Conservation (phyloP, 805 yeast genomes). For the Lipomyces yamanashiensis region DNA sequence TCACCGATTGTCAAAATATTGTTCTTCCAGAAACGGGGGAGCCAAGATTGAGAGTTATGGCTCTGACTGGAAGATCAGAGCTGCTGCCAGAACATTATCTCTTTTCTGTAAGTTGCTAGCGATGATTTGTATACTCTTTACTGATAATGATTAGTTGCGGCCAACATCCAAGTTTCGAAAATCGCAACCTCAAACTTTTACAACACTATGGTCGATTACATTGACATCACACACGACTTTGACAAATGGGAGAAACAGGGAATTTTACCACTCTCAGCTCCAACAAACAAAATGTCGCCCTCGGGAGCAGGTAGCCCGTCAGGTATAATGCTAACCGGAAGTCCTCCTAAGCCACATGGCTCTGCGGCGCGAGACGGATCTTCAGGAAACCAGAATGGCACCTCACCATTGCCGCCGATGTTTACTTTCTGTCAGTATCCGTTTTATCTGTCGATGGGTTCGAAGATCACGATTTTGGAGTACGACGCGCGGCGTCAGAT, state of each 20-base stretch:
- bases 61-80: constrained; percentile 77
- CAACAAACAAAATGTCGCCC: constrained; percentile 3
- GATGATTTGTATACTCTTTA: neutral
- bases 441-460: constrained; percentile 76
- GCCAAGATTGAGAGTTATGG: constrained; percentile 62
- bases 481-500: constrained; percentile 79
- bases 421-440: constrained; percentile 83
- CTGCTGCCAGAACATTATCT: constrained; percentile 65
- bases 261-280: constrained; percentile 14
- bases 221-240: constrained; percentile 77
- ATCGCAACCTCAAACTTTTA: constrained; percentile 60
- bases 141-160: constrained; percentile 24
- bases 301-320: neutral
- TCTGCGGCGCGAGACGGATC: neutral
- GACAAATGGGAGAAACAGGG: constrained; percentile 70
- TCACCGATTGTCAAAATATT: constrained; percentile 60
- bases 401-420: constrained; percentile 18
- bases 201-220: constrained; percentile 79
- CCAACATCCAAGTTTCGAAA: constrained; percentile 36
- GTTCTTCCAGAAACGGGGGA: constrained; percentile 25
- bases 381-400: neutral
- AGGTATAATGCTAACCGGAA: neutral
- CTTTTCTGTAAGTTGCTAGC: constrained; percentile 55
- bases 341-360: constrained; percentile 1
- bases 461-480: constrained; percentile 79